Conservation (phyloP, 1,284 basidiomycete species). For the Grifola frondosa region DNA sequence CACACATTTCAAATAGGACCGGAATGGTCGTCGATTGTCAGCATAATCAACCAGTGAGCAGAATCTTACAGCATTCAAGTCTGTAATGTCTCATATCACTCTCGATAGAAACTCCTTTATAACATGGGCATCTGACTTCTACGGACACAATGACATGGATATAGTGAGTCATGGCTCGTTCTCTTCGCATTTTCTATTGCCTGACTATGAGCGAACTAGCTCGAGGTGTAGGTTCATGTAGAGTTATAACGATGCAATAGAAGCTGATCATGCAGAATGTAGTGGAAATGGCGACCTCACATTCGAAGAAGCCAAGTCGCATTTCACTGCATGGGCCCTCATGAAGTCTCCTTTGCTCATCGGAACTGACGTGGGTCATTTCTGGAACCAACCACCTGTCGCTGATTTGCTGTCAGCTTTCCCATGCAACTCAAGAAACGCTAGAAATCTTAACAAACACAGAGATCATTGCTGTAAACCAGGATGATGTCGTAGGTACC, state of each 20-base stretch:
- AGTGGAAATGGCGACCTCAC: slow-evolving; percentile 59
- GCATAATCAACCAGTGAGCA: slow-evolving; percentile 43
- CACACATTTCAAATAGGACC: slow-evolving; percentile 11
- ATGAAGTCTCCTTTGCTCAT: slow-evolving; percentile 60
- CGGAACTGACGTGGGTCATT: slow-evolving; percentile 35
- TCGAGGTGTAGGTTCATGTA: slow-evolving; percentile 46
- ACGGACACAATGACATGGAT: slow-evolving; percentile 61
- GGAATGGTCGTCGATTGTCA: slow-evolving; percentile 38
- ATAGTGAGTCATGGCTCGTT: slow-evolving; percentile 54
- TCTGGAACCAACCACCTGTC: too few species aligned
- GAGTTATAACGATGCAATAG: too few species aligned
- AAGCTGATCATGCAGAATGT: too few species aligned
- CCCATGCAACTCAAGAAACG: slow-evolving; percentile 44
- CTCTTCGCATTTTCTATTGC: not conserved
- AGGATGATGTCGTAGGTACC: slow-evolving; percentile 61
- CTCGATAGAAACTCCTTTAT: slow-evolving; percentile 37
- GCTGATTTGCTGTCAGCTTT: too few species aligned
- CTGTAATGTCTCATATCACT: not conserved
- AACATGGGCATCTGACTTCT: slow-evolving; percentile 57
- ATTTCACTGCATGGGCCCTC: slow-evolving; percentile 66
- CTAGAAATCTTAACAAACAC: slow-evolving; percentile 57
- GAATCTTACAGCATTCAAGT: not conserved
- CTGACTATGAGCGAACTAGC: slow-evolving; percentile 24
- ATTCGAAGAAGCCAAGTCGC: slow-evolving; percentile 58
- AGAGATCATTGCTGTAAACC: slow-evolving; percentile 69